A percentile compares a stretch with the other conserved stretches of the same genome.
Evolutionary conservation across 495 filamentous ascomycete genomes (phyloP).

Genomic region (Hypoxylon fuscum): DNA sequence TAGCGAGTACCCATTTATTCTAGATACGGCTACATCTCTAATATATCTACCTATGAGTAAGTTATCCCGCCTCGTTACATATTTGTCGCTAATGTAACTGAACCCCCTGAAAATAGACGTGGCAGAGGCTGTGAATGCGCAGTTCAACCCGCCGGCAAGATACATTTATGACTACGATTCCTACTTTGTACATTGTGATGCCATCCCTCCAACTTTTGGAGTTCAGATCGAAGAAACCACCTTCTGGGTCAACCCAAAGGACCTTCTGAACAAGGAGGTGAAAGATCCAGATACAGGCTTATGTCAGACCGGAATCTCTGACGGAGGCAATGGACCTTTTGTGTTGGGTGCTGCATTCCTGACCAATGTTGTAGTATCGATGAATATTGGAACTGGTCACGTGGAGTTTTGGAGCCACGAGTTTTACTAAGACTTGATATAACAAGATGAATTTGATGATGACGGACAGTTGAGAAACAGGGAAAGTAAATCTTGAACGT

Average conservation of each 20-base stretch:
- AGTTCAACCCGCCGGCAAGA: constrained; percentile 63
- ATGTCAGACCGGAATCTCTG: constrained; percentile 60
- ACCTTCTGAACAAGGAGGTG: constrained; percentile 59
- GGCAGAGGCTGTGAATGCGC: constrained; percentile 58
- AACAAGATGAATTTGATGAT: too few species aligned
- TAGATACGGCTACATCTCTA: constrained; percentile 59
- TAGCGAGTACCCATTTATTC: constrained; percentile 53
- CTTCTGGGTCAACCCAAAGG: constrained; percentile 63
- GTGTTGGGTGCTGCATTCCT: constrained; percentile 71
- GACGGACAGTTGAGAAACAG: too few species aligned
- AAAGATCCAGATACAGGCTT: constrained; percentile 49
- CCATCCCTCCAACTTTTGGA: constrained; percentile 61
- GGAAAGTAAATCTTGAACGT: too few species aligned
- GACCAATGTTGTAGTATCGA: constrained; percentile 70
- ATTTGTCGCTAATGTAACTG: too few species aligned
- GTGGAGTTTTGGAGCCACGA: constrained; percentile 23
- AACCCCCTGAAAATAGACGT: too few species aligned
- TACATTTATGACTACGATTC: constrained; percentile 55
- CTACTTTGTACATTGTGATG: constrained; percentile 65
- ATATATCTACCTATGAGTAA: constrained; percentile 50
- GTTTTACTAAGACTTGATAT: too few species aligned
- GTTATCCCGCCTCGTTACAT: too few species aligned
- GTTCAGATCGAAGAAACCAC: constrained; percentile 58
- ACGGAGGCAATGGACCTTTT: constrained; percentile 53
- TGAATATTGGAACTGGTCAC: constrained; percentile 60